These are phyloP conservation scores for Heliamphora pulchella DNA, from an alignment of 179 eudicot species.

Conservation along the genomic window DNA sequence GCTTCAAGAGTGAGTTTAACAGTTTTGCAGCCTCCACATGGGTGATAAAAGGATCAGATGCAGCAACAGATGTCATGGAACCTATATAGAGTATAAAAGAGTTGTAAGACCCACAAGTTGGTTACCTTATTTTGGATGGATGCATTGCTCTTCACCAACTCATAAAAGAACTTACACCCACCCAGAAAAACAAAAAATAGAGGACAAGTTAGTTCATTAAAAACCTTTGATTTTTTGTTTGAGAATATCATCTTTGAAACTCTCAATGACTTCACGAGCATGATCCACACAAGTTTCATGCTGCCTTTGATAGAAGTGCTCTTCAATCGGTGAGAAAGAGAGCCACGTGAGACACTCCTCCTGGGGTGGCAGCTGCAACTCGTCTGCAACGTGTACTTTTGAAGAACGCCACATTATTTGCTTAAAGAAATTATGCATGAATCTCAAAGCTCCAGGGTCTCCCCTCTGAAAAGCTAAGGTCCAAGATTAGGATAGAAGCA, in stretches of 20 bases:
- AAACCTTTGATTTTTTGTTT: constrained; percentile 51
- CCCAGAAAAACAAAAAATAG: too few relatives aligned
- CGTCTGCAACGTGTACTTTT: constrained; percentile 69
- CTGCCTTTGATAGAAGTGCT: constrained; percentile 90
- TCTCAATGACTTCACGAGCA: constrained; percentile 71
- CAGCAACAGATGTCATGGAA: constrained; percentile 33
- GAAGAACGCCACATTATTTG: constrained; percentile 97
- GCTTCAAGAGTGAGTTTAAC: constrained; percentile 86
- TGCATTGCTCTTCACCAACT: constrained; percentile 13
- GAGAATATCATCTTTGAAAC: constrained; percentile 46
- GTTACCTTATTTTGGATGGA: background rate
- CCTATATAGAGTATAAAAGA: constrained; percentile 32
- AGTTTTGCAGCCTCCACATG: constrained; percentile 85
- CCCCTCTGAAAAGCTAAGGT: constrained; percentile 47
- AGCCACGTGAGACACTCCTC: constrained; percentile 90
- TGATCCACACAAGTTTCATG: constrained; percentile 77
- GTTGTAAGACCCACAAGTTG: background rate
- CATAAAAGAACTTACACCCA: constrained; percentile 1
- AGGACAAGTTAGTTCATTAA: constrained; percentile 5
- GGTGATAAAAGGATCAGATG: constrained; percentile 51
- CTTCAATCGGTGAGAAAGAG: constrained; percentile 76
- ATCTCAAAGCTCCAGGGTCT: constrained; percentile 64
- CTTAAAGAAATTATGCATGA: constrained; percentile 65
- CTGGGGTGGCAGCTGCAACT: constrained; percentile 87
- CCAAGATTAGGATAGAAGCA: constrained; percentile 15